Base-by-base conservation (phyloP, 257 asterid species). In the Solanum sparsipilum region DNA sequence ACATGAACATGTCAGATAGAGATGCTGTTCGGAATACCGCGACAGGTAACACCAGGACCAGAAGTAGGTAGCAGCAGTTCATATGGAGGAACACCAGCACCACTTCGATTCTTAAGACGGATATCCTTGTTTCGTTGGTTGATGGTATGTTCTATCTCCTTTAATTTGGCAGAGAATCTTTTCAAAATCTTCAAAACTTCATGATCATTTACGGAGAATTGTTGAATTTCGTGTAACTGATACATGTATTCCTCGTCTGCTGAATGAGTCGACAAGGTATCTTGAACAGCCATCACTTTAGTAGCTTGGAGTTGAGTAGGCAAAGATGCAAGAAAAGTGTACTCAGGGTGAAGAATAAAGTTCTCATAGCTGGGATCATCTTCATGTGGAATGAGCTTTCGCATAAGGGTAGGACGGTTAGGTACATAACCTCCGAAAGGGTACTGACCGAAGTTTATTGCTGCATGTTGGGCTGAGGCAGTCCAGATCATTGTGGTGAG, bases 381-480 rank as follows among this genome's bases (percentile, higher is more conserved):
- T 90, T 76, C 89, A 48, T 39, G 67, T 34, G 98, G 98, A 89
- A 96, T 95, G 83, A 92, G 93, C 84, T 92, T 94, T 35, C 96
- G 93, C 95, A 95, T 93, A 56, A 96, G 94, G 15, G 99, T 94
- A 1, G 99, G 99, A 27, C 98, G 98, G 90, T 92, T 95, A 3
- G 99, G 99, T 15, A 93, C 93, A 79, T 96, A 96, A 3, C 98
- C 99, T 25, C 98, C 99, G 5, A 95, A 96, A 1, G 99, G 99
- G 67, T 95, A 96, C 85, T 96, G 99, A 58, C 99, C 99, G 27
- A 96, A 95, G 94, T 96, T 96, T 85, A 96, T 92, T n/a, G 98
- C 99, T 36, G 99, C 99, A 74, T 95, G 99, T 90, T 96, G 98
- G 71, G 96, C 98, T n/a, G 99, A 96, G 76, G 98, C 98, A 9